Base-by-base conservation (phyloP, 495 filamentous ascomycete species). In the Pseudevernia furfuracea region DNA sequence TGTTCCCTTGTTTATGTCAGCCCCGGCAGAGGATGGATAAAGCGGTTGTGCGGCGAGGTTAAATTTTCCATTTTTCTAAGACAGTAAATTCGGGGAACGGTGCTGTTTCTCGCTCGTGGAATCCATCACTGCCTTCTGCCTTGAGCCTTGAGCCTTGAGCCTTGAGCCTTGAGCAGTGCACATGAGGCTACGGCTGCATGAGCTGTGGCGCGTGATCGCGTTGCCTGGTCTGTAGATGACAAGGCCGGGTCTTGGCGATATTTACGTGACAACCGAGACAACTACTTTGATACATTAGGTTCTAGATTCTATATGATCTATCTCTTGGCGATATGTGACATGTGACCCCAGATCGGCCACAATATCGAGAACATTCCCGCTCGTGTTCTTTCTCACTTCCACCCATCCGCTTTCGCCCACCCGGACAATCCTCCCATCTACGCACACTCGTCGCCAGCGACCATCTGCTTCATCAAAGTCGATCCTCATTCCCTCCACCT, bases 401-500 rank as follows among this genome's bases (percentile, higher is more conserved):
- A 94, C 83, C 83, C 84, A 88, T 10, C 93, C 92, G 0, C 81
- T 84, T 65, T 80, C 68, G 53, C 85, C 85, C 23, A 96, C 71
- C 61, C 80, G 81, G 14, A 96, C 81, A 67, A 96, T 92, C 63
- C 86, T 89, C 17, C 93, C 93, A 76, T 97, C 93, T 30, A 97
- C 77, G 71, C 92, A 97, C 3, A 95, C 82, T 65, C 90, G 83
- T 63, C 92, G 77, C 91, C 91, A 96, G 66, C 84, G 78, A 49
- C 83, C 78, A 53, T 85, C 78, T 19, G 70, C 64, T 68, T 92
- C 87, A 12, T 79, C 63, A 44, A 95, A 85, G 41, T 85, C 79
- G 37, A 96, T 83, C 53, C 78, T 79, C 30, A 92, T 53, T 30
- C 81, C 80, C 4, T 86, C 82, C 48, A 91, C 75, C 32, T 80